Evolutionary conservation across 257 asterid genomes (phyloP).

Genomic region (Orobanche coerulescens): DNA sequence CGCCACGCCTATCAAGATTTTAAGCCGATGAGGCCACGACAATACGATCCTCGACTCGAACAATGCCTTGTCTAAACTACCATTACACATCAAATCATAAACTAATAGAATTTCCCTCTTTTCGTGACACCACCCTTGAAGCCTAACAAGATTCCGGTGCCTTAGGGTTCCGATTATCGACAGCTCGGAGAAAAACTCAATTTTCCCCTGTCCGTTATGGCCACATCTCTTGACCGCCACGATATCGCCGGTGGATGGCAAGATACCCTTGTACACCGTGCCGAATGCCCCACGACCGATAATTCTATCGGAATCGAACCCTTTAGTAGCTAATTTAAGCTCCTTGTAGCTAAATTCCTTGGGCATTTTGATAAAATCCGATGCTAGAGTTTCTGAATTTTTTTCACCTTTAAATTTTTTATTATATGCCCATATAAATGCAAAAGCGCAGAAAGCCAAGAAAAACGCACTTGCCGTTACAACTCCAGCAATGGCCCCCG

Average conservation of each 20-base stretch:
- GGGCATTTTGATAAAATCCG: conserved; percentile 71
- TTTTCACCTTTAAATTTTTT: conserved; percentile 37
- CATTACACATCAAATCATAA: conserved; percentile 74
- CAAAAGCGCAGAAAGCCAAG: conserved; percentile 45
- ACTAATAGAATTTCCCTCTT: conserved; percentile 68
- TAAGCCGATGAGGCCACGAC: conserved; percentile 56
- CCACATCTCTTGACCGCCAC: conserved; percentile 85
- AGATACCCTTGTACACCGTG: conserved; percentile 60
- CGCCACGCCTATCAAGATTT: conserved; percentile 71
- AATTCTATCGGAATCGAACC: conserved; percentile 38
- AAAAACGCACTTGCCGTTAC: conserved; percentile 74
- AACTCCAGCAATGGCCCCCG: conserved; percentile 73
- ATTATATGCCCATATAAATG: conserved; percentile 49
- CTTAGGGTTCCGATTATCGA: conserved; percentile 75
- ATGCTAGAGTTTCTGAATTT: conserved; percentile 32
- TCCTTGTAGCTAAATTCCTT: conserved; percentile 74
- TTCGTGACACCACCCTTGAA: conserved; percentile 90
- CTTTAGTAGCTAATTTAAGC: conserved; percentile 57
- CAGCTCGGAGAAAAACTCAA: conserved; percentile 69
- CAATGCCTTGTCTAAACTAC: conserved; percentile 71
- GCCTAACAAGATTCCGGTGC: conserved; percentile 70
- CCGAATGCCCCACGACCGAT: conserved; percentile 88
- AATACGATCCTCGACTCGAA: conserved; percentile 62
- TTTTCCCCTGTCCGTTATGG: conserved; percentile 72
- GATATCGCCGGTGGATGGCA: conserved; percentile 42